Conservation (phyloP, 140 eudicot genomes). For the Senecio squalidus region DNA sequence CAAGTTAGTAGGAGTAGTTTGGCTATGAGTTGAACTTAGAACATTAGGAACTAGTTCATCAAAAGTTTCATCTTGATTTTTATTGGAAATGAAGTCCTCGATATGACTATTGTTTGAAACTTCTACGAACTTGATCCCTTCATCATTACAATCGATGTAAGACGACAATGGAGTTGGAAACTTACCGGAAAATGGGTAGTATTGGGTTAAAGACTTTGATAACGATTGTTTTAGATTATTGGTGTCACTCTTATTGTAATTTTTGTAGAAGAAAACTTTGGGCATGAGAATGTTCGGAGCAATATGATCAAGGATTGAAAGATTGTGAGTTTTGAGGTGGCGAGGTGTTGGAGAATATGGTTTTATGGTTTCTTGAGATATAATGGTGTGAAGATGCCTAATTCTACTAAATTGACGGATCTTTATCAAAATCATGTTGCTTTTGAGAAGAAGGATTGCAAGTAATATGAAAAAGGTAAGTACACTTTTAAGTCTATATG, state of each 20-base stretch:
- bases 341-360: neutral
- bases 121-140: neutral
- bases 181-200: constrained; percentile 1
- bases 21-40: neutral
- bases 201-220: neutral
- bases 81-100: neutral
- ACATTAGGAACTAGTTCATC: neutral
- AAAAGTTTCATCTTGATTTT: neutral
- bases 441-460: neutral
- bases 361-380: neutral
- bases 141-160: neutral
- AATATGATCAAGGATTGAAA: neutral
- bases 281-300: neutral
- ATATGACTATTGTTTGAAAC: neutral
- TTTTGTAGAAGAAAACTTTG: neutral
- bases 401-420: neutral
- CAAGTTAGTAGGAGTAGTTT: neutral
- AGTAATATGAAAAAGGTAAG: neutral
- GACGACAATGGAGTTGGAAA: neutral
- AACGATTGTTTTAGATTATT: neutral
- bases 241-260: neutral
- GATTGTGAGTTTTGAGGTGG: neutral
- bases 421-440: neutral
- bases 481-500: neutral
- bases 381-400: neutral